These are phyloP conservation scores for Dactylella cylindrospora DNA, from an alignment of 2,329 filamentous ascomycete species.

Conservation along the genomic window DNA sequence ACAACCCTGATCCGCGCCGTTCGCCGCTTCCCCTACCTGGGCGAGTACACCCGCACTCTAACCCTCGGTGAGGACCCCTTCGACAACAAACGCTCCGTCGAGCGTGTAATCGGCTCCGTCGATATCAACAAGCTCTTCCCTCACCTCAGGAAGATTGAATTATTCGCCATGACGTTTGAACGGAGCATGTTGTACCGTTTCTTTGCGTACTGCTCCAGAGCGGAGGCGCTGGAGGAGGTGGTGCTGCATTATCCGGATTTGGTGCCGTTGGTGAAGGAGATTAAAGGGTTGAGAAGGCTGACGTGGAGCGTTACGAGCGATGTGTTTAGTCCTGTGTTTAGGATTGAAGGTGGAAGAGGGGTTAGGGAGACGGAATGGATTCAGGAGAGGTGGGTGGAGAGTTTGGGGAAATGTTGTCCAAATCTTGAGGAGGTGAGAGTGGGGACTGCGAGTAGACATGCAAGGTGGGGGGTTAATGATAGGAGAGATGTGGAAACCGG, in stretches of 20 bases:
- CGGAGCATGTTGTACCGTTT: constrained; percentile 18
- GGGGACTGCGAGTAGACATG: constrained; percentile 2
- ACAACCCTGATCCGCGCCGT: constrained; percentile 23
- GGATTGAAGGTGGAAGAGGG: not conserved
- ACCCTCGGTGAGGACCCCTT: constrained; percentile 20
- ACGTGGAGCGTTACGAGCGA: constrained; percentile 28
- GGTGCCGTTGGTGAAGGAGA: constrained; percentile 18
- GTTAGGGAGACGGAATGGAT: constrained; percentile 25
- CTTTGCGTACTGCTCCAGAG: constrained; percentile 25
- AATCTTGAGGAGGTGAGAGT: constrained; percentile 13
- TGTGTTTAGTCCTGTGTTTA: constrained; percentile 3
- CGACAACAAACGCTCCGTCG: constrained; percentile 14
- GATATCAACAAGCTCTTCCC: constrained; percentile 31
- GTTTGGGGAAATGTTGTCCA: constrained; percentile 14
- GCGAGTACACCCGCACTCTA: not conserved
- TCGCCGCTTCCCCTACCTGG: constrained; percentile 9
- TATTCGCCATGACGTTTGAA: constrained; percentile 37
- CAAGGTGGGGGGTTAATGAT: constrained; percentile 17
- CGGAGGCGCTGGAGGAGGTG: constrained; percentile 10
- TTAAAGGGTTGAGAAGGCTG: constrained; percentile 17
- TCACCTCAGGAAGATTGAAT: constrained; percentile 8
- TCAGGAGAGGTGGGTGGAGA: constrained; percentile 15
- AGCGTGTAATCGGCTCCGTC: constrained; percentile 20
- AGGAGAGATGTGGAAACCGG: constrained; percentile 13
- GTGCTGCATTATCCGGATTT: constrained; percentile 34